Percentiles rank a stretch among this genome's conserved stretches.
These are phyloP conservation scores for Melocanna baccifera DNA, from an alignment of 176 grass and related monocot genomes.

Conservation along the genomic window DNA sequence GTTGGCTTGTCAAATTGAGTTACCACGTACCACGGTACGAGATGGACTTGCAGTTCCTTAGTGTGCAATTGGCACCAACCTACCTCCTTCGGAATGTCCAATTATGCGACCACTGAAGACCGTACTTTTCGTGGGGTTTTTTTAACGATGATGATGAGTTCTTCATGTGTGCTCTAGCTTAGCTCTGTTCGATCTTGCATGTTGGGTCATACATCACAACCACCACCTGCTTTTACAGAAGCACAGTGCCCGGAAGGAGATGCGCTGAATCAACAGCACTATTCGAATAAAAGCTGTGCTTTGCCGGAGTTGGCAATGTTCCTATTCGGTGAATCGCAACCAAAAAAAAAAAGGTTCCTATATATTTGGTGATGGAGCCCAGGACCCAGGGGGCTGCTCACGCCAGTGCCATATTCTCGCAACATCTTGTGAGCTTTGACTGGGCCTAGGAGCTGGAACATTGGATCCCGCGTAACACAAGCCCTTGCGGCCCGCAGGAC, in stretches of 20 bases:
- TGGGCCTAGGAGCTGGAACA: neutral
- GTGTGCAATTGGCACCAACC: neutral
- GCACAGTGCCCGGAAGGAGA: conserved; percentile 21
- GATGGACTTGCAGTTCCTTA: neutral
- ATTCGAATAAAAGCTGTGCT: conserved; percentile 1
- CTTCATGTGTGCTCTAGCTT: neutral
- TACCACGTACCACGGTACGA: neutral
- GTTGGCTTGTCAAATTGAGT: neutral
- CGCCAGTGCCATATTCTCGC: neutral
- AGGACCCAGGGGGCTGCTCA: neutral
- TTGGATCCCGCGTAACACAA: neutral
- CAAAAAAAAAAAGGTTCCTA: neutral
- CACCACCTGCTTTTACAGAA: neutral
- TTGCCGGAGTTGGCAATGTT: conserved; percentile 11
- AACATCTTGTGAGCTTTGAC: neutral
- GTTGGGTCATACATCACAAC: conserved; percentile 15
- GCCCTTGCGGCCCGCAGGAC: neutral
- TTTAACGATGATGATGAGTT: neutral
- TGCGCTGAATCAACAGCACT: neutral
- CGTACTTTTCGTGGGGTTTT: neutral
- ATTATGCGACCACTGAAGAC: neutral
- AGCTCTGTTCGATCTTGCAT: neutral
- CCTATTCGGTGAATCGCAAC: neutral
- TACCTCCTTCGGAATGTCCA: neutral
- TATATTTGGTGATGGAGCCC: neutral